These are phyloP conservation scores for Russula sp. DNA, from an alignment of 768 basidiomycete genomes.

Conservation along the genomic window DNA sequence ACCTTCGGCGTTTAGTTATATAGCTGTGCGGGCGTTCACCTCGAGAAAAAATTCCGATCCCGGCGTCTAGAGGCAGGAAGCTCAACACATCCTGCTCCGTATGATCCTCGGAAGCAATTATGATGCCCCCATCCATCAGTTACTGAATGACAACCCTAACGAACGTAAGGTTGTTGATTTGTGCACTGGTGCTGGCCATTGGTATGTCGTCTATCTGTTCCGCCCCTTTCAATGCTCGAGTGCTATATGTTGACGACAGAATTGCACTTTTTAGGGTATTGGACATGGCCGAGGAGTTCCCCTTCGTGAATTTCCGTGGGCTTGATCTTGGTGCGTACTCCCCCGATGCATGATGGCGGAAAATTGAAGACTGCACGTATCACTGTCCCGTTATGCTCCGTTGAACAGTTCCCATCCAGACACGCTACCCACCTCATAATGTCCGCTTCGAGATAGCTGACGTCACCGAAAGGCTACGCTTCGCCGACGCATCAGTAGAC, in stretches of 20 bases:
- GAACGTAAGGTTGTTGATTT: constrained; percentile 55
- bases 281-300: constrained; percentile 65
- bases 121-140: constrained; percentile 50
- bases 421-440: constrained; percentile 51
- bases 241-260: not conserved
- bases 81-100: constrained; percentile 23
- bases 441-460: constrained; percentile 63
- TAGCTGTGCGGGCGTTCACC: not conserved
- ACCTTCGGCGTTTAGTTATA: not conserved
- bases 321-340: constrained; percentile 62
- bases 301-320: constrained; percentile 57
- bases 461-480: constrained; percentile 42
- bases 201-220: constrained; percentile 38
- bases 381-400: not conserved
- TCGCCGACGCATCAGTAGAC: constrained; percentile 50
- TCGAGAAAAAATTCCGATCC: not conserved
- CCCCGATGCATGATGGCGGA: not conserved
- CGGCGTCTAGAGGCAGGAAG: constrained; percentile 9
- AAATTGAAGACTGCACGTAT: not conserved
- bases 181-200: constrained; percentile 69
- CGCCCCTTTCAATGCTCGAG: constrained; percentile 16
- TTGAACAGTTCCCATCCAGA: constrained; percentile 61
- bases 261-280: constrained; percentile 44
- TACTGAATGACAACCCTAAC: constrained; percentile 38
- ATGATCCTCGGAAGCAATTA: constrained; percentile 49